Evolutionary conservation across 805 yeast genomes (phyloP).

Genomic region (Tetrapisispora iriomotensis): DNA sequence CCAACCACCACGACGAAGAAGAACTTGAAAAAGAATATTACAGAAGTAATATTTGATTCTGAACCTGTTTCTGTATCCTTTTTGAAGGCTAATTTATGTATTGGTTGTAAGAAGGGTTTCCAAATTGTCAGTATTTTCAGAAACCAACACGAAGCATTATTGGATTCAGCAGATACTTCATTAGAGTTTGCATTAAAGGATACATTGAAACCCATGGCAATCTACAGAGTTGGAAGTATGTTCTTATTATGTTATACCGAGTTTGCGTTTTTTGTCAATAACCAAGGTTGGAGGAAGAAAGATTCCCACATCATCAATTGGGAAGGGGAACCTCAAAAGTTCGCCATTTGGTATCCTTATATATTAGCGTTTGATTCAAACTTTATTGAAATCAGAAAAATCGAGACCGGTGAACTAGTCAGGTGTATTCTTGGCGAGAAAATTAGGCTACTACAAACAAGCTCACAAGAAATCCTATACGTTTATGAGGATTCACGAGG

Average conservation of each 20-base stretch:
- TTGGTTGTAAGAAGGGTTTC: slow-evolving; percentile 94
- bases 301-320: slow-evolving; percentile 91
- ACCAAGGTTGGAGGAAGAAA: slow-evolving; percentile 93
- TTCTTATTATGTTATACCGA: slow-evolving; percentile 84
- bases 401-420: slow-evolving; percentile 75
- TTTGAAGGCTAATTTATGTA: slow-evolving; percentile 77
- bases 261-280: slow-evolving; percentile 87
- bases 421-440: slow-evolving; percentile 90
- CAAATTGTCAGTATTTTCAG: slow-evolving; percentile 84
- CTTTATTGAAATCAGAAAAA: slow-evolving; percentile 86
- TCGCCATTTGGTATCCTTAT: slow-evolving; percentile 91
- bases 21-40: slow-evolving; percentile 54
- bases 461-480: slow-evolving; percentile 86
- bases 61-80: slow-evolving; percentile 91
- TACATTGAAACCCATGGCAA: slow-evolving; percentile 82
- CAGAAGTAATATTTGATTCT: slow-evolving; percentile 72
- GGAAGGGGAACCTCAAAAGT: slow-evolving; percentile 92
- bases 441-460: slow-evolving; percentile 77
- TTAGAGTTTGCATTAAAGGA: slow-evolving; percentile 70
- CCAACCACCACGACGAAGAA: slow-evolving; percentile 46
- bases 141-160: slow-evolving; percentile 74
- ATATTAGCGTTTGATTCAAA: slow-evolving; percentile 80
- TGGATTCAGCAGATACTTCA: slow-evolving; percentile 98
- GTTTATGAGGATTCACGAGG: slow-evolving; percentile 89
- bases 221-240: slow-evolving; percentile 81